Evolutionary conservation across 2,329 filamentous ascomycete genomes (phyloP), one percentile per base, ranked within the genome.

Genomic region (Emmonsia crescens): DNA sequence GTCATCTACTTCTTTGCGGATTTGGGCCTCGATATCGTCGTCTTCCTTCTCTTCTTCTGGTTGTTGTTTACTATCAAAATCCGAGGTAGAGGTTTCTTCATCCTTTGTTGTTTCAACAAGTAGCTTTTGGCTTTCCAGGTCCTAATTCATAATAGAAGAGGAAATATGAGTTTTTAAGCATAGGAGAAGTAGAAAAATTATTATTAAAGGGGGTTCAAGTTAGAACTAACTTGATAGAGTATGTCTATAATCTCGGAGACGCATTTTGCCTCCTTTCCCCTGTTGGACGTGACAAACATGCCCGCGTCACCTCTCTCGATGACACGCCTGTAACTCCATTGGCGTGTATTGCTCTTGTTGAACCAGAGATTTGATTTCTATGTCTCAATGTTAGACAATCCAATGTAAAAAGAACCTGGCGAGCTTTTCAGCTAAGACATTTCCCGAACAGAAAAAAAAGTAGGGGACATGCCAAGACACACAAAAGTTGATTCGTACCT

Each of bases 201-300:
- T n/a, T 24, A 27, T 10, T 19, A 38, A 49, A 24, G 19, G 19
- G 29, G 9, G 9, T 10, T 8, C 24, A 9, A 31, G 29, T 16
- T 24, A 59, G 24, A 61, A 72, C 75, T 64, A 62, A 83, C 82
- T 71, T 84, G 78, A 46, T 79, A 75, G 68, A 87, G 82, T 12
- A 86, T 68, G 70, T 85, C 83, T 49, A 79, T 72, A 58, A 83
- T 74, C 66, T 87, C 85, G 52, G 75, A 75, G 27, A 83, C 78
- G 62, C 82, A 84, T 73, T 84, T 85, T 48, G 75, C 76, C 73
- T 87, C 84, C 68, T 79, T 81, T 63, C 83, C 83, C 73, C 82
- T 83, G 63, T 83, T 80, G 69, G 84, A 86, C 2, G 84, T 85
- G 49, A 83, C 80, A 77, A 85, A 86, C 33, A 87, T 83, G 12